Evolutionary conservation across 257 asterid species (phyloP).

Genomic region (Solanum dulcamara): DNA sequence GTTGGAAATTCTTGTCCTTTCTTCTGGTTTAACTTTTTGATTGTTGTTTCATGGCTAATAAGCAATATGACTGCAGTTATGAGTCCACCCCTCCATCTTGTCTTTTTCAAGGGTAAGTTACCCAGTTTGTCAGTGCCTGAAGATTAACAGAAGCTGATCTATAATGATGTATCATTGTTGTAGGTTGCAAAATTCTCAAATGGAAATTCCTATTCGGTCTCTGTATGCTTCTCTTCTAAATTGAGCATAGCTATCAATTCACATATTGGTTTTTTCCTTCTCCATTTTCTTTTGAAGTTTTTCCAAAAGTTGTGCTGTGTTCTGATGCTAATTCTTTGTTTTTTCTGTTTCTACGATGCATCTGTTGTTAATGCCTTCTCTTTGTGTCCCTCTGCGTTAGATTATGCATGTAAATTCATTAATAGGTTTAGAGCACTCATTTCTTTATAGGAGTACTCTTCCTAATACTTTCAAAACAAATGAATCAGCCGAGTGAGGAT

Average conservation of each 20-base stretch:
- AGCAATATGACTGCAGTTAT: neutral
- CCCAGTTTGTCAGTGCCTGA: neutral
- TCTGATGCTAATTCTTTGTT: neutral
- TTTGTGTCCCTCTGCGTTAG: neutral
- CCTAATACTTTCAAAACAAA: too few relatives aligned
- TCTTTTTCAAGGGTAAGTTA: neutral
- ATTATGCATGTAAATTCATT: too few relatives aligned
- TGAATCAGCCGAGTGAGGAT: neutral
- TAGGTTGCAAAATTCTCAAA: neutral
- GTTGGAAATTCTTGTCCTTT: neutral
- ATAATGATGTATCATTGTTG: neutral
- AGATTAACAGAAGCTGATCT: neutral
- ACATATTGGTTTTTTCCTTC: neutral
- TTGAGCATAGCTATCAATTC: neutral
- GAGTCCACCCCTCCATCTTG: neutral
- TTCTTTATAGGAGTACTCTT: too few relatives aligned
- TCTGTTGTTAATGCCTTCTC: neutral
- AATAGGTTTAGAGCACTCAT: too few relatives aligned
- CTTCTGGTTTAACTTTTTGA: neutral
- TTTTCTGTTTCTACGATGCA: neutral
- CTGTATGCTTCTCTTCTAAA: neutral
- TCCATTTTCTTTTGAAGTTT: neutral
- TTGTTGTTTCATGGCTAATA: neutral
- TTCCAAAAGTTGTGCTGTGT: neutral
- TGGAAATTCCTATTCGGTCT: neutral